Evolutionary conservation across 108 stramenopile genomes (phyloP), one percentile per base, ranked within the genome.

Genomic region (Cyclostephanos tholiformis): DNA sequence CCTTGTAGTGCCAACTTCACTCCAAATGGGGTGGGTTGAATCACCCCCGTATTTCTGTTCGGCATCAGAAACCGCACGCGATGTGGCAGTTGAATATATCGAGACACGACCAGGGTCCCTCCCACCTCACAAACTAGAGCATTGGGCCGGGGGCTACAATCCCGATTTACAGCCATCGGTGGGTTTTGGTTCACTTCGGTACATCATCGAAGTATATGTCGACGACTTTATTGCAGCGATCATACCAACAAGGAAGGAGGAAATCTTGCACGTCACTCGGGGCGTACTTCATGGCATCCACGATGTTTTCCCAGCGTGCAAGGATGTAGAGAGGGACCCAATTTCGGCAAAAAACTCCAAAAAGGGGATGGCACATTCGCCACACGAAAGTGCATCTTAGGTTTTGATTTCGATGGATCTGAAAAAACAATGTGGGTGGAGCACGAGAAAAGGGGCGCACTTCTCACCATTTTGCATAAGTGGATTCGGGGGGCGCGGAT

Each of bases 321-420:
- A 43, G 0, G 23, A 35, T 5, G 58, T 25, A 1, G 38, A 4
- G 22, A 2, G 23, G 36, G 86, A 86, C 56, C 82, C 85, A 0
- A 61, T 76, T 4, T 83, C 83, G 6, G 16, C 67, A 9, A 86
- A 82, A 86, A 84, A 27, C 23, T 83, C 0, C 4, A 36, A 4
- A 77, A 86, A 60, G 83, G 76, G 0, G 83, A 87, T 12, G 27
- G 57, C 4, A 16, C 29, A 59, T 59, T 27, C 29, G 57, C 57
- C 10, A 59, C 16, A 5, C 29, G 16, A 20, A 59, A 59, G 8
- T 27, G 32, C 2, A 23, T 8, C 26, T 30, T 59, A 1, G 86
- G 86, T 0, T 84, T 71, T 7, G 50, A 20, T 9, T 71, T 71
- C 12, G 41, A 71, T 29, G 70, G 70, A 0, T 16, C 17, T 29